phyloP scores from a whole-genome alignment of 768 basidiomycete species.

The Hirschioporus abietinus region DNA sequence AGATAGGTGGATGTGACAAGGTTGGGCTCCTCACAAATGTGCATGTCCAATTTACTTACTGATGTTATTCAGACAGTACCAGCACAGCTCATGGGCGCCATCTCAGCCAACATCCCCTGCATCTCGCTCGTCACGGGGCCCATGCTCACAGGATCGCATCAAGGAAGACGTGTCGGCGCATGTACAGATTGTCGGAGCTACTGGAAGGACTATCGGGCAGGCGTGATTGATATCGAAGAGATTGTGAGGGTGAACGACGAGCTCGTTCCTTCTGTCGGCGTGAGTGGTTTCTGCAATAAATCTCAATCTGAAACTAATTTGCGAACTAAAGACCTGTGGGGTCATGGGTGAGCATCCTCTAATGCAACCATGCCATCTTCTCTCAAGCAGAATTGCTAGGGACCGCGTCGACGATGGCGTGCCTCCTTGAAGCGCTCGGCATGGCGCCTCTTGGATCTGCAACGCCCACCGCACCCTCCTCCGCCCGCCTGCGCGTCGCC shows the following conservation, averaged over 20 bases:
- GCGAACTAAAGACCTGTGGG: constrained; percentile 18
- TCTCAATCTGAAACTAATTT: background rate
- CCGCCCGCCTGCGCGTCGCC: constrained; percentile 18
- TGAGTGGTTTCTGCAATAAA: constrained; percentile 9
- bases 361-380: background rate
- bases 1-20: constrained; percentile 16
- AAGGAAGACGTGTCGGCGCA: constrained; percentile 19
- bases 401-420: constrained; percentile 24
- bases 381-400: background rate
- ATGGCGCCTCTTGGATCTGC: constrained; percentile 21
- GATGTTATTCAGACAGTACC: constrained; percentile 20
- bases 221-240: constrained; percentile 22
- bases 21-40: background rate
- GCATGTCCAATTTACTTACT: background rate
- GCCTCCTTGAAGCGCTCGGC: constrained; percentile 21
- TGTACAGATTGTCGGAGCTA: constrained; percentile 23
- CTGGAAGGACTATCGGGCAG: constrained; percentile 21
- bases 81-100: constrained; percentile 23
- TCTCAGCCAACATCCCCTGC: constrained; percentile 19
- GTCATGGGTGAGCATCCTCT: constrained; percentile 16
- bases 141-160: constrained; percentile 20
- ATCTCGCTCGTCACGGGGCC: constrained; percentile 20
- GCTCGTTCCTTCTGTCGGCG: constrained; percentile 20
- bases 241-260: constrained; percentile 19
- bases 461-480: constrained; percentile 18